Conservation (phyloP, 129 eudicot genomes). For the Saposhnikovia divaricata region DNA sequence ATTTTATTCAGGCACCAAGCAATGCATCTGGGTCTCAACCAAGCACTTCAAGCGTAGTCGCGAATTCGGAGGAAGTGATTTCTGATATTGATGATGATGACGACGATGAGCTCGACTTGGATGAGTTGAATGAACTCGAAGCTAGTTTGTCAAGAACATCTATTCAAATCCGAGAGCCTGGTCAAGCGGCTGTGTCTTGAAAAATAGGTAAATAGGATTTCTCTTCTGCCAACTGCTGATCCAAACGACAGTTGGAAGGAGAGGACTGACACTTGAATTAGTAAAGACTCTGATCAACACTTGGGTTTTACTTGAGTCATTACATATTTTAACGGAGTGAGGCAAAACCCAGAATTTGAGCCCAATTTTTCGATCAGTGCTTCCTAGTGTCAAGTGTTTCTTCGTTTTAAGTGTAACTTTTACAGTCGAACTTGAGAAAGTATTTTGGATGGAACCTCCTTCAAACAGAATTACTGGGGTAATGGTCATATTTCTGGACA, state of each 20-base stretch:
- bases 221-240: not conserved
- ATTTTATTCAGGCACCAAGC: conserved; percentile 30
- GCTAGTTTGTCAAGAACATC: conserved; percentile 75
- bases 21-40: conserved; percentile 36
- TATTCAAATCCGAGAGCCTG: conserved; percentile 55
- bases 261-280: conserved; percentile 1
- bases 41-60: conserved; percentile 37
- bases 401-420: not conserved
- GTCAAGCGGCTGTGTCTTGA: conserved; percentile 2
- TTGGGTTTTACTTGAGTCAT: conserved; percentile 13
- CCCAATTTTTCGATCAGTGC: not conserved
- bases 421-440: not conserved
- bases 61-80: conserved; percentile 29
- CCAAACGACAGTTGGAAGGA: not conserved
- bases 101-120: conserved; percentile 68
- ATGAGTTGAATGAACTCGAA: conserved; percentile 72
- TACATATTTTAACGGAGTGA: not conserved
- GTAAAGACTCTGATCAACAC: not conserved
- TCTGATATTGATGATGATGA: conserved; percentile 34
- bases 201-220: not conserved
- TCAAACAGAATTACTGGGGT: not conserved
- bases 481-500: not conserved
- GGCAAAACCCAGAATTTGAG: conserved; percentile 1
- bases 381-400: not conserved
- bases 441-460: not conserved